Percentiles rank a stretch among this genome's conserved stretches.
Evolutionary conservation across 805 yeast genomes (phyloP).

Genomic region (Metschnikowia drakensbergensis): DNA sequence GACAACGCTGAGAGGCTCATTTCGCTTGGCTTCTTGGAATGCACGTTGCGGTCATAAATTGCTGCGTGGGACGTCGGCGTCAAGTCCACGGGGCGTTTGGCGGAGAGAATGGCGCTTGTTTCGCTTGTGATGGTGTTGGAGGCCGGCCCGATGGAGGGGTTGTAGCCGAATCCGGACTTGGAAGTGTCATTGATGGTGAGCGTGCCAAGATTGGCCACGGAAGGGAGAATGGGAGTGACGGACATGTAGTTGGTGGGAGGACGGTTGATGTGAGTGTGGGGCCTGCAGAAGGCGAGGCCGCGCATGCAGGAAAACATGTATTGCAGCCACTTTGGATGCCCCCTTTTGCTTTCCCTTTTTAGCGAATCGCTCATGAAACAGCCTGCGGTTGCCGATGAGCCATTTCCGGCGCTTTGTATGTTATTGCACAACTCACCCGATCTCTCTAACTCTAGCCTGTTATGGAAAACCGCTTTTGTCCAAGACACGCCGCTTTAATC

Average conservation of each 20-base stretch:
- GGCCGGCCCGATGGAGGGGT: slow-evolving; percentile 40
- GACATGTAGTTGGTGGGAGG: slow-evolving; percentile 11
- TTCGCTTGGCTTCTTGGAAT: slow-evolving; percentile 62
- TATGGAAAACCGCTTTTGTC: slow-evolving; percentile 1
- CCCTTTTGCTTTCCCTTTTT: no score
- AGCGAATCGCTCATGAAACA: neutral
- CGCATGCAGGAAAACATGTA: neutral
- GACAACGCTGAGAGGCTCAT: slow-evolving; percentile 65
- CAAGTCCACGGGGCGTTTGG: slow-evolving; percentile 28
- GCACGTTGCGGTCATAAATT: slow-evolving; percentile 63
- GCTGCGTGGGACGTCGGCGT: slow-evolving; percentile 36
- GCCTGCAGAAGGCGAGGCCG: slow-evolving; percentile 1
- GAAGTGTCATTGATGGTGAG: slow-evolving; percentile 18
- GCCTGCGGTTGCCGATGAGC: neutral
- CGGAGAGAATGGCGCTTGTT: slow-evolving; percentile 33
- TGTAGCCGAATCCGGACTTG: slow-evolving; percentile 38
- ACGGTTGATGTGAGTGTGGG: neutral
- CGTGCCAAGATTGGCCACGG: slow-evolving; percentile 17
- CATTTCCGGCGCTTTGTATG: slow-evolving; percentile 4
- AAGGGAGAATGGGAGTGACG: slow-evolving; percentile 18
- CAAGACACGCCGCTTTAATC: slow-evolving; percentile 1
- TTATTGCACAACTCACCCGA: neutral
- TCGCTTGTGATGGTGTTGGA: slow-evolving; percentile 38
- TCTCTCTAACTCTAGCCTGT: slow-evolving; percentile 2
- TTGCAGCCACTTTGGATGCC: neutral